A percentile compares a stretch with the other conserved stretches of the same genome.
These are phyloP conservation scores for Ilyonectria mors-panacis DNA, from an alignment of 2,329 filamentous ascomycete species.

Conservation along the genomic window DNA sequence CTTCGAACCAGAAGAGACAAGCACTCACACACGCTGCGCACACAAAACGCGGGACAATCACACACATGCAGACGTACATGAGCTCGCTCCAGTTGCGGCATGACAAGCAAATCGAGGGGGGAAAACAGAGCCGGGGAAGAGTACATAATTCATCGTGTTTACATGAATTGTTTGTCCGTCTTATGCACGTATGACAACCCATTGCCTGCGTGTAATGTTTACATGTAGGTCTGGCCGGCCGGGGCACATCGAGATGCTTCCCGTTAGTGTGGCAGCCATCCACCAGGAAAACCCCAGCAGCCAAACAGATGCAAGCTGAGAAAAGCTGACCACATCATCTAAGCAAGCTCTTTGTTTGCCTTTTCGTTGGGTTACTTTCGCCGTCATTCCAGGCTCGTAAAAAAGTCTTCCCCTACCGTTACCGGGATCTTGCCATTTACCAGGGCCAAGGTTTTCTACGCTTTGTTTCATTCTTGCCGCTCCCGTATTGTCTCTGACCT, in stretches of 20 bases:
- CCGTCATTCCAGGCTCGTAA: background rate
- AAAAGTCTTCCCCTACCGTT: background rate
- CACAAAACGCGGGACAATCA: background rate
- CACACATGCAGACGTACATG: background rate
- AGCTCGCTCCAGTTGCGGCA: constrained; percentile 1
- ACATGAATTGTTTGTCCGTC: background rate
- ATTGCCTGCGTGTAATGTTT: constrained; percentile 21
- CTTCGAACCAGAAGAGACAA: constrained; percentile 8
- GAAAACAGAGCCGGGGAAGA: background rate
- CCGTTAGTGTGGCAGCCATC: background rate
- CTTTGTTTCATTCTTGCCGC: background rate
- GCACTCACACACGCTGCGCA: constrained; percentile 8
- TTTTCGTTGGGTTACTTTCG: background rate
- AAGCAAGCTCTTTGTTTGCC: background rate
- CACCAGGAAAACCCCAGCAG: background rate
- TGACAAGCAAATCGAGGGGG: background rate
- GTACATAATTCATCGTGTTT: constrained; percentile 1
- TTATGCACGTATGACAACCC: constrained; percentile 4
- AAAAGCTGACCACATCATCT: background rate
- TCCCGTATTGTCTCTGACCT: background rate
- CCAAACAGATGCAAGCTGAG: background rate
- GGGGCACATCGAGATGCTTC: background rate
- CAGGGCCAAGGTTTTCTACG: background rate
- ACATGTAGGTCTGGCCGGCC: background rate
- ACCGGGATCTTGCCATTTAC: too few relatives aligned